Percentiles rank a stretch among this genome's conserved stretches.
phyloP scores from a whole-genome alignment of 2,329 filamentous ascomycete species.

The Aspergillus clavatus region DNA sequence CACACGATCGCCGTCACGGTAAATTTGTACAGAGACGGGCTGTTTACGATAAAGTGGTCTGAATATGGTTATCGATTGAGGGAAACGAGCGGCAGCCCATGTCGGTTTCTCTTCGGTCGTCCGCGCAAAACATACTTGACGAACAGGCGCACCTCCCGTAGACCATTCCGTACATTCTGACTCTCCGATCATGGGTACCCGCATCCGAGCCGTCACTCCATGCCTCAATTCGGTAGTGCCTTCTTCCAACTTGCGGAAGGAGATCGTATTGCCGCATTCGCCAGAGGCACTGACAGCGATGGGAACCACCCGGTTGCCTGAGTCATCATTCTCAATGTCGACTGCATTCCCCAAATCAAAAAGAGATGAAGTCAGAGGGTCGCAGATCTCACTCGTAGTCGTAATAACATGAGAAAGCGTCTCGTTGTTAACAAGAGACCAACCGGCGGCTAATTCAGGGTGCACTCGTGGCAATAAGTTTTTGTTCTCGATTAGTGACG shows the following conservation, averaged over 20 bases:
- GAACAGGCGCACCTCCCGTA: slow-evolving; percentile 47
- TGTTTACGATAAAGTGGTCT: slow-evolving; percentile 36
- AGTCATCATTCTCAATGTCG: slow-evolving; percentile 28
- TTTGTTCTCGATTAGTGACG: slow-evolving; percentile 17
- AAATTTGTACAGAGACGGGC: slow-evolving; percentile 20
- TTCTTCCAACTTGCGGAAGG: slow-evolving; percentile 37
- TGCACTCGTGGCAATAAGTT: slow-evolving; percentile 24
- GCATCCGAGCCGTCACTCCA: slow-evolving; percentile 23
- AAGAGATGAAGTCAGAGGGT: slow-evolving; percentile 37
- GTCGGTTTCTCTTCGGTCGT: slow-evolving; percentile 35
- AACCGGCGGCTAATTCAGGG: slow-evolving; percentile 35
- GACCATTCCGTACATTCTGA: slow-evolving; percentile 47
- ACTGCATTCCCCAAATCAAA: slow-evolving; percentile 49
- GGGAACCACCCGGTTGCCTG: slow-evolving; percentile 25
- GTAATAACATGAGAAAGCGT: slow-evolving; percentile 30
- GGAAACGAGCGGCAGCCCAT: slow-evolving; percentile 50
- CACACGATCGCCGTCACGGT: slow-evolving; percentile 10
- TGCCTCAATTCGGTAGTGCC: slow-evolving; percentile 22
- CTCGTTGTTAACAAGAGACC: slow-evolving; percentile 28
- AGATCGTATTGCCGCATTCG: slow-evolving; percentile 45
- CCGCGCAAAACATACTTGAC: slow-evolving; percentile 51
- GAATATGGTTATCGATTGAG: slow-evolving; percentile 46
- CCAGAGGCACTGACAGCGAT: slow-evolving; percentile 40
- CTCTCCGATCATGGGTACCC: slow-evolving; percentile 39
- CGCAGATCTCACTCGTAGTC: slow-evolving; percentile 25